A percentile compares a stretch with the other conserved stretches of the same genome.
Conservation (phyloP, 257 asterid species). For the Leptodermis oblonga region DNA sequence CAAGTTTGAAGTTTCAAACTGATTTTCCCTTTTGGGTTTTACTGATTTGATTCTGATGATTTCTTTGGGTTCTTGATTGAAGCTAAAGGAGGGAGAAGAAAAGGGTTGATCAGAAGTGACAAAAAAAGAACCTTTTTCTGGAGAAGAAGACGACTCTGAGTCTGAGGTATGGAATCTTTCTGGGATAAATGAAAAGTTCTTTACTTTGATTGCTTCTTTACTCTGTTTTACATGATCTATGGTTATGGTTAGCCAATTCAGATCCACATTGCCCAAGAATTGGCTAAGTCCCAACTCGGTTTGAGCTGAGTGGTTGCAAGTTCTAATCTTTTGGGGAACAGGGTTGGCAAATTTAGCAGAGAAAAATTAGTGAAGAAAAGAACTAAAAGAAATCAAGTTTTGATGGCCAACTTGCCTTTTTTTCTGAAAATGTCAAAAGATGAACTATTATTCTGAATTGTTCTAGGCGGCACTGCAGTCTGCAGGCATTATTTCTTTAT, state of each 20-base stretch:
- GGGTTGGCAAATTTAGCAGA: background rate
- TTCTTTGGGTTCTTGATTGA: slow-evolving; percentile 10
- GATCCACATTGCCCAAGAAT: slow-evolving; percentile 18
- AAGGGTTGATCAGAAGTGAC: slow-evolving; percentile 23
- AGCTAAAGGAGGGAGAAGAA: slow-evolving; percentile 9
- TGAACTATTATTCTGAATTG: background rate
- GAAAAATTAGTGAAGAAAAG: slow-evolving; percentile 1
- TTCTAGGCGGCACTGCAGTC: slow-evolving; percentile 16
- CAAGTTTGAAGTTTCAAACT: background rate
- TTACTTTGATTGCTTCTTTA: slow-evolving; percentile 10
- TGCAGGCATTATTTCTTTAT: slow-evolving; percentile 31
- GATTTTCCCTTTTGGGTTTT: slow-evolving; percentile 10
- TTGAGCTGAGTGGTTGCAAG: background rate
- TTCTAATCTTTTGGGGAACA: background rate
- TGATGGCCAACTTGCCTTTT: background rate
- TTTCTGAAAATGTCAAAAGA: slow-evolving; percentile 25
- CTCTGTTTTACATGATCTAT: background rate
- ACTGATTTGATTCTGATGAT: background rate
- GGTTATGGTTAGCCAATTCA: slow-evolving; percentile 2
- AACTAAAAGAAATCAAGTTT: background rate
- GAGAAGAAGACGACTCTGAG: background rate
- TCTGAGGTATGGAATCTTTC: slow-evolving; percentile 13
- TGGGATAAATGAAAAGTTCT: slow-evolving; percentile 3
- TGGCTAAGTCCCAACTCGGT: background rate
- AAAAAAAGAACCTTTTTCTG: background rate